Evolutionary conservation across 2,329 filamentous ascomycete genomes (phyloP), one percentile per base, ranked within the genome.

Genomic region (Claviceps quebecensis): DNA sequence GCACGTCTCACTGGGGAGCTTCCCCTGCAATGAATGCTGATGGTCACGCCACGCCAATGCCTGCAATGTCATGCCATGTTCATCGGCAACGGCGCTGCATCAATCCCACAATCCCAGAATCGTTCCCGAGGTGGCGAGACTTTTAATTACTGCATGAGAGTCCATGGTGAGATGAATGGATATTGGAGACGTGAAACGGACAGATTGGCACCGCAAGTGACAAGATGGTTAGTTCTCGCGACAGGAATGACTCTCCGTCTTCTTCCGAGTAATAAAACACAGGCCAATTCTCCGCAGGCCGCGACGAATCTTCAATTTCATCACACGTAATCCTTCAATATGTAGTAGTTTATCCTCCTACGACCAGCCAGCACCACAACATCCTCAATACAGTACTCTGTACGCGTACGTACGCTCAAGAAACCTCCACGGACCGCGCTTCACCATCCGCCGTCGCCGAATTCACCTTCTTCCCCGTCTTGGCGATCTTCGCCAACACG

Each of bases 401-500:
- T 19, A 19, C 19, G 19, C 6, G 3, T 34, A 34, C 9, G 9
- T 34, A 11, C 3, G 29, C 9, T 34, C 9, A 34, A 29, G 67
- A 58, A 29, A 77, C 60, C 61, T 73, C 72, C 55, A 80, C 66
- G 55, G 74, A 75, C 66, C 71, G 69, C 52, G 66, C 64, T 54
- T 77, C 74, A 51, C 85, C 86, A 64, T 90, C 84, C 23, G 77
- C 83, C 72, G 81, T 79, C 59, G 77, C 86, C 29, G 76, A 81
- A 69, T 86, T 94, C 65, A 96, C 83, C 63, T 84, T 85, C 80
- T 96, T 96, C 63, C 90, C 90, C 13, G 90, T 95, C 81, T 95
- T 95, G 77, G 85, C 83, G 68, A 96, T 95, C 67, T 87, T 94
- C 65, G 78, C 76, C 55, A 95, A 80, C 53, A 95, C 87, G 47